Evolutionary conservation across 2,329 filamentous ascomycete species (phyloP).

Genomic region (Cyanodermella asteris): DNA sequence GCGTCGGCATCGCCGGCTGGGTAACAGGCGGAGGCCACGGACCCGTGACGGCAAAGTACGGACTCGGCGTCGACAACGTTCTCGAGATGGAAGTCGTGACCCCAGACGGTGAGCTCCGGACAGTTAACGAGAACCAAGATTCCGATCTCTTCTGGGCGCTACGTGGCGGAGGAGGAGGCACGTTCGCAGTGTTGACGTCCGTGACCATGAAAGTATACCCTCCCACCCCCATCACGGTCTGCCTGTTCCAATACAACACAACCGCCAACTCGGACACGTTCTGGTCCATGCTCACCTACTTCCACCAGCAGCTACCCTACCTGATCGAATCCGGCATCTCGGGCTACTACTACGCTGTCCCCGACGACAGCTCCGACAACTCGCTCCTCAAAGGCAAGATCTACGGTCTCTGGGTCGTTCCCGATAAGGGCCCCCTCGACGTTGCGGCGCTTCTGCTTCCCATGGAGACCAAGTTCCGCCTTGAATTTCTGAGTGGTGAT

Average conservation of each 20-base stretch:
- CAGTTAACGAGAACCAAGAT: conserved; percentile 15
- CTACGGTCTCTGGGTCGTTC: too few species aligned
- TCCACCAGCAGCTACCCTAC: neutral
- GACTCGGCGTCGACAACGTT: conserved; percentile 23
- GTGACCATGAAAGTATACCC: conserved; percentile 1
- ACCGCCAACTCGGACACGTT: too few species aligned
- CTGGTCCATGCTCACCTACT: neutral
- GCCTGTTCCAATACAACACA: too few species aligned
- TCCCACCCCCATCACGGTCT: neutral
- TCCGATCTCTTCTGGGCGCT: conserved; percentile 19
- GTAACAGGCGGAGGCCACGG: conserved; percentile 21
- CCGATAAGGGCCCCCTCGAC: too few species aligned
- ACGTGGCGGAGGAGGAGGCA: conserved; percentile 13
- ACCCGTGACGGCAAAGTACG: conserved; percentile 18
- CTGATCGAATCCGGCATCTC: neutral
- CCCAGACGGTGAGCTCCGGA: conserved; percentile 16
- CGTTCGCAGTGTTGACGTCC: neutral
- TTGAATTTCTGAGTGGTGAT: too few species aligned
- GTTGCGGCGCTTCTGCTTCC: too few species aligned
- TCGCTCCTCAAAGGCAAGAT: too few species aligned
- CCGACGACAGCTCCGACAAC: neutral
- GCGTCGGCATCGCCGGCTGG: conserved; percentile 16
- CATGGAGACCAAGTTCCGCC: too few species aligned
- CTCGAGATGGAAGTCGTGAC: conserved; percentile 21
- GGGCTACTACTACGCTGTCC: conserved; percentile 1